Evolutionary conservation across 768 basidiomycete genomes (phyloP).

Genomic region (Lentinus brumalis): DNA sequence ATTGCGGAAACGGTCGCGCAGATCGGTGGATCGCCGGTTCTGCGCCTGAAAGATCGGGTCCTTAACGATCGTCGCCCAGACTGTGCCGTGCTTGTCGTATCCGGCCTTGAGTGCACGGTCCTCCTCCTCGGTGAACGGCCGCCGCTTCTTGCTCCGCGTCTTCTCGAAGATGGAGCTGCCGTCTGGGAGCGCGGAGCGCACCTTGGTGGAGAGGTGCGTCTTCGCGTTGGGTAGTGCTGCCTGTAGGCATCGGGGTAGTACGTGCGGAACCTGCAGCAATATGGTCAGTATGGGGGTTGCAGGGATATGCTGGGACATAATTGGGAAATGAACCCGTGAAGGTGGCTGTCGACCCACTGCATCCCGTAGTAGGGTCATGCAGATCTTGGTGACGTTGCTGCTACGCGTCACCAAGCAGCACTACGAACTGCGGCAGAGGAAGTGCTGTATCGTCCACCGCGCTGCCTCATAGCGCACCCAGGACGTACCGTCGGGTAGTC

Average conservation of each 20-base stretch:
- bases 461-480: no score
- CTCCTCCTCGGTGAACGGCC: conserved; percentile 84
- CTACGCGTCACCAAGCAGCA: no score
- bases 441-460: no score
- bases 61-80: conserved; percentile 89
- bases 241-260: conserved; percentile 92
- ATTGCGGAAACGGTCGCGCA: conserved; percentile 84
- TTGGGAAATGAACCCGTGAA: not conserved
- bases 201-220: conserved; percentile 80
- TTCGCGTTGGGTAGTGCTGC: conserved; percentile 89
- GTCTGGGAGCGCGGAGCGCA: conserved; percentile 81
- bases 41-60: conserved; percentile 85
- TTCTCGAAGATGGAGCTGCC: conserved; percentile 86
- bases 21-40: conserved; percentile 79
- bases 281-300: not conserved
- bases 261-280: conserved; percentile 69
- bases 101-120: conserved; percentile 83
- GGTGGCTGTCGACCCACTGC: no score
- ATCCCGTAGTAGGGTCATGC: no score
- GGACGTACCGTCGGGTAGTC: no score
- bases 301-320: not conserved
- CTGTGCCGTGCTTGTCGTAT: conserved; percentile 86
- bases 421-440: no score
- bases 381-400: no score
- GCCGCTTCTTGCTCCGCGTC: conserved; percentile 80